Base-by-base conservation (phyloP, 805 yeast genomes). In the Cyberlindnera meyerae region DNA sequence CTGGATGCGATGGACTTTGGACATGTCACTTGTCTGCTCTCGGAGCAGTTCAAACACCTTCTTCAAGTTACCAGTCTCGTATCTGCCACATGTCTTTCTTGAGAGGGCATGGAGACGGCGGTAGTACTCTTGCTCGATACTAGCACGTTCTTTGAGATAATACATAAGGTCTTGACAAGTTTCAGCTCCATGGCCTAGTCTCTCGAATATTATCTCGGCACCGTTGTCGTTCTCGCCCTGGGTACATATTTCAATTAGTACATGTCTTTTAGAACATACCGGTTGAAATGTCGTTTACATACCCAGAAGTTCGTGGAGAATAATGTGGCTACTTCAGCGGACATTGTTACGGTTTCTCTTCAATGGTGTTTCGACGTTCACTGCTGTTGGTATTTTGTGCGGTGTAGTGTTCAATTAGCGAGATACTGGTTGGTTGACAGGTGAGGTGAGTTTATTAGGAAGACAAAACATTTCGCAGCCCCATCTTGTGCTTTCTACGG, bases 81-180 rank as follows among this genome's bases (percentile, higher is more conserved):
- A 66, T 3, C 72, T 53, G 1, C 88, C 89, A 4, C 77, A 57
- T 1, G 63, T 49, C 47, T 67, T 70, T 33, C 62, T 59, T 15
- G 83, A 62, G 16, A 86, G 60, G 12, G 70, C 65, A 29, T 62
- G 62, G 46, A 87, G 56, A 40, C 68, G 70, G 37, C 73, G 70
- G 26, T 79, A 62, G 51, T 83, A 84, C 18, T 87, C 95, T 42
- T 77, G 82, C 50, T 86, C 96, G 27, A 87, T 71, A 12, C 73
- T 63, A 1, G 73, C 61, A 26, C 80, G 62, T 39, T 78, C 83
- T 40, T 65, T 71, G 57, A 75, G 76, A 43, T 70, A 76, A 1
- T 51, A 47, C 8, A 62, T 54, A 13, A 79, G 49, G 21, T 69
- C 73, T 20, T 75, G 78, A 33, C 74, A 58, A 1, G 93, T 79